These are phyloP conservation scores for Candida krabiensis DNA, from an alignment of 805 yeast genomes.

Conservation along the genomic window DNA sequence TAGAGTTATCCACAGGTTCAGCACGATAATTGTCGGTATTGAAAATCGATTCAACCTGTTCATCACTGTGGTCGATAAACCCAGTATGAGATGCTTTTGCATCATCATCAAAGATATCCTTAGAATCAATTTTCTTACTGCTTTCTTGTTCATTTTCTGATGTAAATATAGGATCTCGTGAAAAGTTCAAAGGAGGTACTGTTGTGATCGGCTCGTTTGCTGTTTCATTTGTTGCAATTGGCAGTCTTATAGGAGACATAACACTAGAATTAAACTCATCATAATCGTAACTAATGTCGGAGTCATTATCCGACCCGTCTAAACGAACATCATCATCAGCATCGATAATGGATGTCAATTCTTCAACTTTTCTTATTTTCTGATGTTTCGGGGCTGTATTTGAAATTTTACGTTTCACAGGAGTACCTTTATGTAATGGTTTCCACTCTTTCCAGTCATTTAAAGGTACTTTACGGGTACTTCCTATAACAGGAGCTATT, in stretches of 20 bases:
- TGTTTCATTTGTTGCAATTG: conserved; percentile 4
- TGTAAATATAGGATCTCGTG: no score
- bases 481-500: background rate
- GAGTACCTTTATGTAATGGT: conserved; percentile 20
- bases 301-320: conserved; percentile 10
- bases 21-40: background rate
- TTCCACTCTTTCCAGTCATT: conserved; percentile 11
- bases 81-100: no score
- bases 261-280: conserved; percentile 21
- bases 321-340: conserved; percentile 16
- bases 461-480: conserved; percentile 10
- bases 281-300: conserved; percentile 15
- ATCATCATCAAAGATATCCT: background rate
- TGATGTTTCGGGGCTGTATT: background rate
- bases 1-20: no score
- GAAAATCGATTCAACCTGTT: background rate
- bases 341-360: conserved; percentile 1
- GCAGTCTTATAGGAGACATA: conserved; percentile 19
- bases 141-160: no score
- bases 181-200: no score
- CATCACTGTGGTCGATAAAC: no score
- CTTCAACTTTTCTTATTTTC: background rate
- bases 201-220: background rate
- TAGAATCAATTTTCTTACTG: background rate
- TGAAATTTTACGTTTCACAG: conserved; percentile 4